Percentiles rank a stretch among this genome's conserved stretches.
These are phyloP conservation scores for Lyophyllum shimeji DNA, from an alignment of 768 basidiomycete genomes.

Conservation along the genomic window DNA sequence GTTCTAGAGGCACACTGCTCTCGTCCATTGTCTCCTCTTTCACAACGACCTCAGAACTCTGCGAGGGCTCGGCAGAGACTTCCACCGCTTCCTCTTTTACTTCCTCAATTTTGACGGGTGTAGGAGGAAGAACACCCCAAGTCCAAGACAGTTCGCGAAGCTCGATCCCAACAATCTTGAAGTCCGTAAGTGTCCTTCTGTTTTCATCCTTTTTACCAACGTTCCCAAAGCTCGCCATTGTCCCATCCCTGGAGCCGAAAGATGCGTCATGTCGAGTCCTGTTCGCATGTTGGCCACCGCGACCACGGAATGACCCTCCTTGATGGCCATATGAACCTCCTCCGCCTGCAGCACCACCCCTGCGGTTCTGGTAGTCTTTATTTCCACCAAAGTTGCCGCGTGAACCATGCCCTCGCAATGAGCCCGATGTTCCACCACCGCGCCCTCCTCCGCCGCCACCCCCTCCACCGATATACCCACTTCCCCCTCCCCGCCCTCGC, in stretches of 20 bases:
- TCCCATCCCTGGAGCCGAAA: slow-evolving; percentile 52
- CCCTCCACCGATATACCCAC: slow-evolving; percentile 32
- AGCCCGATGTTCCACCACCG: slow-evolving; percentile 44
- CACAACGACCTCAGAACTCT: slow-evolving; percentile 22
- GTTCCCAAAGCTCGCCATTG: slow-evolving; percentile 40
- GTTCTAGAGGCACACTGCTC: slow-evolving; percentile 14
- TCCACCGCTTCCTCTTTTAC: slow-evolving; percentile 30
- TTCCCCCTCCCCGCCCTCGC: slow-evolving; percentile 40
- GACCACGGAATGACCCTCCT: slow-evolving; percentile 51
- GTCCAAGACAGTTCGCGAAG: slow-evolving; percentile 82
- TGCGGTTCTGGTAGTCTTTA: slow-evolving; percentile 62
- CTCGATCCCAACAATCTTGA: slow-evolving; percentile 92
- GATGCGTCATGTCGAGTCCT: slow-evolving; percentile 43
- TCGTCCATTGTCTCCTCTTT: slow-evolving; percentile 34
- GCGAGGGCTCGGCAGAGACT: slow-evolving; percentile 24
- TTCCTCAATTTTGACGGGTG: slow-evolving; percentile 32
- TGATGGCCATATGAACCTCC: slow-evolving; percentile 39
- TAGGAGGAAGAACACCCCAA: slow-evolving; percentile 68
- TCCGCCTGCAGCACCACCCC: slow-evolving; percentile 62
- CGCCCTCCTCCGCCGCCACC: slow-evolving; percentile 39
- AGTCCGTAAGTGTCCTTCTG: slow-evolving; percentile 93
- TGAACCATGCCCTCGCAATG: slow-evolving; percentile 62
- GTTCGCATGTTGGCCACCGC: slow-evolving; percentile 56
- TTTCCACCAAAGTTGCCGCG: slow-evolving; percentile 65
- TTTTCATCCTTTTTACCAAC: slow-evolving; percentile 85